These are phyloP conservation scores for Aeschynomene evenia DNA, from an alignment of 306 rosid genomes.

Conservation along the genomic window DNA sequence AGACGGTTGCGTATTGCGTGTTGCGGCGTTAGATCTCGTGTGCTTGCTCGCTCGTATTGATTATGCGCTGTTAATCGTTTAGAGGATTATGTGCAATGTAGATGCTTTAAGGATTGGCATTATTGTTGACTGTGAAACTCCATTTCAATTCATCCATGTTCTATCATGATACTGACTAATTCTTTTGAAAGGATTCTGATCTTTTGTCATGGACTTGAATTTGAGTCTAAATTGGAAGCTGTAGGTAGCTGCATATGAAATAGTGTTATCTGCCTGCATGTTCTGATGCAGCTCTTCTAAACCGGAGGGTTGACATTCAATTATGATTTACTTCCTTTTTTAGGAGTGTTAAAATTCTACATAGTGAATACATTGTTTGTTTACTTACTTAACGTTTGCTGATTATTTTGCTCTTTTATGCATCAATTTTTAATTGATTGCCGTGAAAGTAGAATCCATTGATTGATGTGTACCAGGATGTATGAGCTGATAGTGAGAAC, in stretches of 20 bases:
- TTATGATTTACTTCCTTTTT: not conserved
- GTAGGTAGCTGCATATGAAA: not conserved
- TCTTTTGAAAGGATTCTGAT: not conserved
- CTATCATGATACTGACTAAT: not conserved
- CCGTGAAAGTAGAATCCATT: not conserved
- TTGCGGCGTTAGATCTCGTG: slow-evolving; percentile 30
- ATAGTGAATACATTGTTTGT: slow-evolving; percentile 2
- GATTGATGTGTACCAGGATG: slow-evolving; percentile 7
- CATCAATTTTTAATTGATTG: slow-evolving; percentile 2
- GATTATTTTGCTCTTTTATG: slow-evolving; percentile 5
- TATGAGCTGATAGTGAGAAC: not conserved
- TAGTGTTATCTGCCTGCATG: not conserved
- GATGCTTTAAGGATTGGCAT: not conserved
- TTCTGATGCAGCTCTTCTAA: not conserved
- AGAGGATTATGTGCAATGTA: not conserved
- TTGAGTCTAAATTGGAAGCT: not conserved
- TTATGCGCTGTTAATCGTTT: not conserved
- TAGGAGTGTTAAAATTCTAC: not conserved
- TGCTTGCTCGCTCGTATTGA: not conserved
- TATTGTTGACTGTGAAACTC: not conserved
- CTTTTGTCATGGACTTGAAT: not conserved
- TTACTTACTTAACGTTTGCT: not conserved
- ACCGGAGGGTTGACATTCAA: not conserved
- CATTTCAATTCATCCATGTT: slow-evolving; percentile 14
- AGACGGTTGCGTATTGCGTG: not conserved